phyloP scores from a whole-genome alignment of 768 basidiomycete species.

The Boletus vermiculosoides region DNA sequence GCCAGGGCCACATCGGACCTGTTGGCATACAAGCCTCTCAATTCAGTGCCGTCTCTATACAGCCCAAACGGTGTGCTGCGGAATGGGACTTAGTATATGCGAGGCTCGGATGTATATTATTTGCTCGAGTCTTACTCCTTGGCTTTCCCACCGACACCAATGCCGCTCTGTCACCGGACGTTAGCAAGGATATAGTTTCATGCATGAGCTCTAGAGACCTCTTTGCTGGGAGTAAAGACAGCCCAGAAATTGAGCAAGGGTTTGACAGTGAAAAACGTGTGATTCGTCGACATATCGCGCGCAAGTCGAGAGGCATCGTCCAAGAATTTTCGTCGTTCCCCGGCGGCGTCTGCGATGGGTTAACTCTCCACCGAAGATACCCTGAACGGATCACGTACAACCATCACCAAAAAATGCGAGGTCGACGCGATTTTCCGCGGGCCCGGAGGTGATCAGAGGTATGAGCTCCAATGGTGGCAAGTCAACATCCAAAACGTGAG shows the following conservation, averaged over 20 bases:
- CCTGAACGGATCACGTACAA: conserved; percentile 45
- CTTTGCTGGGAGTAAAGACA: conserved; percentile 70
- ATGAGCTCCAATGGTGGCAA: conserved; percentile 51
- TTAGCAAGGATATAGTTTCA: conserved; percentile 26
- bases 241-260: conserved; percentile 83
- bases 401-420: conserved; percentile 78
- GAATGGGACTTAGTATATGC: conserved; percentile 5
- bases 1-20: conserved; percentile 64
- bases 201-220: conserved; percentile 41
- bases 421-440: conserved; percentile 64
- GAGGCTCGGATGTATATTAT: not conserved
- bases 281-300: conserved; percentile 65
- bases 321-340: conserved; percentile 63
- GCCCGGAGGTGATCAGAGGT: conserved; percentile 60
- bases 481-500: conserved; percentile 6
- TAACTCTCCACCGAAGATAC: not conserved
- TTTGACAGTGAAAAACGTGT: conserved; percentile 74
- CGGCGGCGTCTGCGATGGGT: conserved; percentile 44
- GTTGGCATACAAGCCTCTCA: conserved; percentile 69
- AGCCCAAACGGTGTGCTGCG: conserved; percentile 70
- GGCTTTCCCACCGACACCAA: conserved; percentile 64
- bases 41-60: conserved; percentile 75
- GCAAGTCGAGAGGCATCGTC: conserved; percentile 66
- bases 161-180: conserved; percentile 50
- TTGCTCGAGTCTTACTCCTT: conserved; percentile 51